Evolutionary conservation across 2,329 filamentous ascomycete species (phyloP).

Genomic region (Furcasterigmium furcatum): DNA sequence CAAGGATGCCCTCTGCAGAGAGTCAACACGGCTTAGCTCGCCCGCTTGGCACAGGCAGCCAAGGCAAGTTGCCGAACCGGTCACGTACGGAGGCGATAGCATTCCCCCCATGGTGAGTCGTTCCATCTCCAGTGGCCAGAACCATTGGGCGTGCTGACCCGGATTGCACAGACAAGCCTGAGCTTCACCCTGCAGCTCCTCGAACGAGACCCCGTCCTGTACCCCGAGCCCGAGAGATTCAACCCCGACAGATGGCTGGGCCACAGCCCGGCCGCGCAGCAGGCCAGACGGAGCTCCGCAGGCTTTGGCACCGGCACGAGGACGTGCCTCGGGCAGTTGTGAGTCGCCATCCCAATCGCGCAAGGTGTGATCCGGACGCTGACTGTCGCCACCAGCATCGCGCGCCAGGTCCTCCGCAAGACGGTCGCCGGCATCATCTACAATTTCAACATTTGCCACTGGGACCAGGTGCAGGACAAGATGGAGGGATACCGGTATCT

Average conservation of each 20-base stretch:
- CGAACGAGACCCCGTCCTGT: conserved; percentile 8
- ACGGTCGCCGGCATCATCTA: conserved; percentile 9
- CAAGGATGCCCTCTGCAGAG: conserved; percentile 14
- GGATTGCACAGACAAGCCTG: conserved; percentile 5
- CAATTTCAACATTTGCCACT: conserved; percentile 12
- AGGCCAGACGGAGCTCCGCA: neutral
- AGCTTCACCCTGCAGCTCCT: conserved; percentile 12
- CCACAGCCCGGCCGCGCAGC: neutral
- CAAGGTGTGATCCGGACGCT: neutral
- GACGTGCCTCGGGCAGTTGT: conserved; percentile 14
- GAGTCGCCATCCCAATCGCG: neutral
- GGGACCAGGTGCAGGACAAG: conserved; percentile 5
- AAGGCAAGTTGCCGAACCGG: conserved; percentile 3
- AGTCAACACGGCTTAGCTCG: conserved; percentile 12
- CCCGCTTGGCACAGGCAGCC: conserved; percentile 14
- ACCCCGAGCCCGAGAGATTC: conserved; percentile 8
- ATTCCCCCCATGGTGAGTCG: conserved; percentile 9
- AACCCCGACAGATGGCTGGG: conserved; percentile 13
- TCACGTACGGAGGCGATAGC: conserved; percentile 1
- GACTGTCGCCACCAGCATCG: conserved; percentile 6
- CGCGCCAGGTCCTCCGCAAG: conserved; percentile 12
- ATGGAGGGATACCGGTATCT: conserved; percentile 6
- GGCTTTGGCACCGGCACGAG: conserved; percentile 13
- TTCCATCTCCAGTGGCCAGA: neutral
- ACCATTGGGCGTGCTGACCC: neutral